Evolutionary conservation across 2,329 filamentous ascomycete species (phyloP).

Genomic region (Microsporum ferrugineum): DNA sequence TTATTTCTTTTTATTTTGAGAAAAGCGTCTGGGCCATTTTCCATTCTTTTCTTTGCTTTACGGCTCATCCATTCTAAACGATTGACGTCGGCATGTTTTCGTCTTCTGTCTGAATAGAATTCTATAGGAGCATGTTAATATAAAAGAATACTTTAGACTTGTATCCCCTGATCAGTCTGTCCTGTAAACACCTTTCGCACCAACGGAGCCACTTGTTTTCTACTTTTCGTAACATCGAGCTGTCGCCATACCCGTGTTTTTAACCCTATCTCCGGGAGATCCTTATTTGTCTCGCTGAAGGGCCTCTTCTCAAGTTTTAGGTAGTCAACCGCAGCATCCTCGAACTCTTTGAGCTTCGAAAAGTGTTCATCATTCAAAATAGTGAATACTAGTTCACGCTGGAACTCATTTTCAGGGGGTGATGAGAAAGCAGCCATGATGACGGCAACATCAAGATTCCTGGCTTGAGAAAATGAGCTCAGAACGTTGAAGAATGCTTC

Average conservation of each 20-base stretch:
- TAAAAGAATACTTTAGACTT: background rate
- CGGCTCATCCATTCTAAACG: background rate
- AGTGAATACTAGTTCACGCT: slow-evolving; percentile 43
- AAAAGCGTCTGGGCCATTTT: background rate
- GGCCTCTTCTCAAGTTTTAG: slow-evolving; percentile 33
- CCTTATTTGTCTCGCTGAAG: slow-evolving; percentile 14
- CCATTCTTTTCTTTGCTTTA: background rate
- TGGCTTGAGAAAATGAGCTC: slow-evolving; percentile 35
- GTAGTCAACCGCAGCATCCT: slow-evolving; percentile 31
- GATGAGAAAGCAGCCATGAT: slow-evolving; percentile 49
- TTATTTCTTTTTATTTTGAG: background rate
- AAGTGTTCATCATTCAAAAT: slow-evolving; percentile 32
- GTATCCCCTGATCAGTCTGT: background rate
- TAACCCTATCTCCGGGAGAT: slow-evolving; percentile 15
- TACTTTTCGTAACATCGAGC: slow-evolving; percentile 45
- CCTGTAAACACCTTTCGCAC: slow-evolving; percentile 35
- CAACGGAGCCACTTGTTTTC: slow-evolving; percentile 53
- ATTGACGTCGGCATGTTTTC: background rate
- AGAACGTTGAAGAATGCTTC: slow-evolving; percentile 33
- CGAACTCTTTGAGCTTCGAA: slow-evolving; percentile 36
- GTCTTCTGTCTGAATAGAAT: background rate
- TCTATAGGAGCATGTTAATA: background rate
- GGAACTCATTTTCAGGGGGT: slow-evolving; percentile 33
- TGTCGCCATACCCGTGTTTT: slow-evolving; percentile 47
- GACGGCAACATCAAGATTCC: slow-evolving; percentile 42